phyloP scores from a whole-genome alignment of 495 filamentous ascomycete genomes.

The Daldinia grandis region DNA sequence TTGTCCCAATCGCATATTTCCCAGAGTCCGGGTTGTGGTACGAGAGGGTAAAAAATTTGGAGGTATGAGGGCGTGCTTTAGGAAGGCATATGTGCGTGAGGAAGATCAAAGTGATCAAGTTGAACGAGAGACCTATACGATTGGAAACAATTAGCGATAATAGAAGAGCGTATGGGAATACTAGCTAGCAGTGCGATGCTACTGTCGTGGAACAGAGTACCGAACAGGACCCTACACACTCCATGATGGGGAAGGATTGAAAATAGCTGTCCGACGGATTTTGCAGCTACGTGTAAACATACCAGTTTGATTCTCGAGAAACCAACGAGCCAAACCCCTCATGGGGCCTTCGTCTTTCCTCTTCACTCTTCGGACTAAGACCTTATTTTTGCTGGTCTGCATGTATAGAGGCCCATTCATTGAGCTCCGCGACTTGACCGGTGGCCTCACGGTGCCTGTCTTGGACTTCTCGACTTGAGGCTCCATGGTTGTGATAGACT shows the following conservation, averaged over 20 bases:
- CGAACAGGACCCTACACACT: slow-evolving; percentile 13
- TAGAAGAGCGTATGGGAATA: slow-evolving; percentile 1
- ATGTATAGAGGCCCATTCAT: slow-evolving; percentile 61
- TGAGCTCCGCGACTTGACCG: slow-evolving; percentile 45
- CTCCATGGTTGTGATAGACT: slow-evolving; percentile 27
- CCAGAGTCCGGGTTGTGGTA: slow-evolving; percentile 75
- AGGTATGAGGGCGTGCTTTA: slow-evolving; percentile 75
- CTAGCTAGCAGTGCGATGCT: slow-evolving; percentile 4
- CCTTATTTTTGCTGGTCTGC: slow-evolving; percentile 55
- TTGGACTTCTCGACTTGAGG: slow-evolving; percentile 38
- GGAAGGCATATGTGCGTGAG: slow-evolving; percentile 83
- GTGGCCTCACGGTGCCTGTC: slow-evolving; percentile 39
- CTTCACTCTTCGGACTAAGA: slow-evolving; percentile 57
- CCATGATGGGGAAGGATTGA: background rate
- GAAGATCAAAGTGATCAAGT: slow-evolving; percentile 77
- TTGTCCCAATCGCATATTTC: slow-evolving; percentile 75
- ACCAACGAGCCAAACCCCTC: slow-evolving; percentile 56
- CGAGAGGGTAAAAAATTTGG: slow-evolving; percentile 85
- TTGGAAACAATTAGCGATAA: slow-evolving; percentile 30
- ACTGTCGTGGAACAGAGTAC: slow-evolving; percentile 31
- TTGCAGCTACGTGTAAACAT: slow-evolving; percentile 32
- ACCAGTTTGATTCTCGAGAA: slow-evolving; percentile 65
- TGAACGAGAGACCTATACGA: slow-evolving; percentile 74
- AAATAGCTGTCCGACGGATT: background rate
- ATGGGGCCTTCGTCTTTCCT: slow-evolving; percentile 55